Evolutionary conservation across 306 rosid genomes (phyloP), one percentile per base, ranked within the genome.

Genomic region (Cyclanthera cordifolia): DNA sequence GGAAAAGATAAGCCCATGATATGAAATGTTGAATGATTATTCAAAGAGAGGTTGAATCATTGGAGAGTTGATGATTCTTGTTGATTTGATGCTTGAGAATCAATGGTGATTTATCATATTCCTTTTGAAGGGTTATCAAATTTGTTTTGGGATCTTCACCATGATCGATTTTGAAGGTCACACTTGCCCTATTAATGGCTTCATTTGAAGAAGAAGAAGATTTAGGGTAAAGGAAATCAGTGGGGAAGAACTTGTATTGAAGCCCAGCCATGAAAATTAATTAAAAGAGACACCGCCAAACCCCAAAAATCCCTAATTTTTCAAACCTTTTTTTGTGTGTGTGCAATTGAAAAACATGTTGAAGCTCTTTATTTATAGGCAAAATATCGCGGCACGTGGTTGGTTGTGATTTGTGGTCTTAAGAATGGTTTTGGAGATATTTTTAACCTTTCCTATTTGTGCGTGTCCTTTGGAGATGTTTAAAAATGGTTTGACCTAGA

Each of bases 181-280:
- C 69, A 61, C n/a, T 9, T 19, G 69, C 30, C 69, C 30, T 61
- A 12, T 61, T 61, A 15, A 67, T 67, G 54, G 71, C 56, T 39
- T 61, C 69, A 5, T 49, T 37, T 13, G 68, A 61, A 37, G 69
- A 61, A 53, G 68, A 60, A 37, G 67, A 60, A 39, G 47, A 15
- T 19, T 41, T 61, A n/a, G 72, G 48, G 71, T 81, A 84, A 76
- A 59, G 24, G 30, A 56, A 60, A 25, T 72, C 75, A 7, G 75
- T 72, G 48, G 75, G 75, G 56, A 72, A 72, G 28, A 72, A 72
- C 27, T 72, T 72, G 69, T 72, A 72, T 21, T 72, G 75, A 9
- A 72, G 75, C 25, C 75, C 75, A 9, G 75, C 75, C 75, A 72
- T 72, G 41, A 8, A 34, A 34, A 28, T 37, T 7, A 25, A n/a